These are phyloP conservation scores for Lolium perenne DNA, from an alignment of 176 grass and related monocot genomes.

Conservation along the genomic window DNA sequence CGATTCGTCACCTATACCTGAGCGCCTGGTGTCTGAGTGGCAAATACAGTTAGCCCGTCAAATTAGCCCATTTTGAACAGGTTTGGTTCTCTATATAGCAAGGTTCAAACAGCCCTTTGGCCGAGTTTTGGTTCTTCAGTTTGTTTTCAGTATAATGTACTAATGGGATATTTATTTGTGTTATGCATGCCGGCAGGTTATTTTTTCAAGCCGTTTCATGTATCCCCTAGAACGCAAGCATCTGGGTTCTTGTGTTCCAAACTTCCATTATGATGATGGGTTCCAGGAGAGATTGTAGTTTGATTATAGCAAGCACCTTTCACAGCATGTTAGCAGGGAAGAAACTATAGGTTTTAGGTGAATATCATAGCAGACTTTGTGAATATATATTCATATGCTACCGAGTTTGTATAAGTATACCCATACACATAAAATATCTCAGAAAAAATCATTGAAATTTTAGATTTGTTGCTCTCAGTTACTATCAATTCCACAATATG, in stretches of 20 bases:
- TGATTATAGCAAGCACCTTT: not conserved
- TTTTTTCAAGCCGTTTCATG: not conserved
- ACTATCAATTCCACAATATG: not conserved
- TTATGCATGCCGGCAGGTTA: not conserved
- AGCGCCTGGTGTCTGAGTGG: slow-evolving; percentile 85
- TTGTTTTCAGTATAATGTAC: not conserved
- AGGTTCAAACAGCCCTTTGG: not conserved
- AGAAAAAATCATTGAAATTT: not conserved
- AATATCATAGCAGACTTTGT: not conserved
- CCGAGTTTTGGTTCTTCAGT: not conserved
- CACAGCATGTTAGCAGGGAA: not conserved
- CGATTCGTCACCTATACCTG: slow-evolving; percentile 48
- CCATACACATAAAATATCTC: not conserved
- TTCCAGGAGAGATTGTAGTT: not conserved
- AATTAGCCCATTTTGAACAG: slow-evolving; percentile 91
- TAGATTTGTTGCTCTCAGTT: not conserved
- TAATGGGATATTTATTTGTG: slow-evolving; percentile 4
- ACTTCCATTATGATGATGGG: not conserved
- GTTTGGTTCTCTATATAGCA: slow-evolving; percentile 16
- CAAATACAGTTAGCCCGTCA: slow-evolving; percentile 78
- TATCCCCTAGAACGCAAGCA: not conserved
- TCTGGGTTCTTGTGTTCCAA: not conserved
- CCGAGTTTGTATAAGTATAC: not conserved
- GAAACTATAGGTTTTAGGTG: not conserved
- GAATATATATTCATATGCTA: not conserved